Percentiles rank a stretch among this genome's conserved stretches.
Conservation (phyloP, 2,329 filamentous ascomycete genomes). For the Immersiporthe knoxdaviesiana region DNA sequence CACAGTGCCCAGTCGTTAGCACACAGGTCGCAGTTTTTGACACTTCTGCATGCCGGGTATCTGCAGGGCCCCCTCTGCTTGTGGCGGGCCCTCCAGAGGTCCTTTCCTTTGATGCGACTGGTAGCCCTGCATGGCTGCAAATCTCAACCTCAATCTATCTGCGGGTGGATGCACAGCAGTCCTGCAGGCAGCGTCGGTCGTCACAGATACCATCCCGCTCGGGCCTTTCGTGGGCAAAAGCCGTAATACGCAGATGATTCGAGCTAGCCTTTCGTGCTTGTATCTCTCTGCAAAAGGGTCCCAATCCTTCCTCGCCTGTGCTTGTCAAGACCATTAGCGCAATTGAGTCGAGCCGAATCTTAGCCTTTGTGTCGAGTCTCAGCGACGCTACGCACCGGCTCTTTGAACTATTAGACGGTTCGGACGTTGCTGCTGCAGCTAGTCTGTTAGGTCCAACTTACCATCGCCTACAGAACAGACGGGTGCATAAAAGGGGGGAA, state of each 20-base stretch:
- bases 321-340: conserved; percentile 18
- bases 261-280: neutral
- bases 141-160: neutral
- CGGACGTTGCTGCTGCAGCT: conserved; percentile 4
- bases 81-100: neutral
- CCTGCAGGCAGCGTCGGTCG: neutral
- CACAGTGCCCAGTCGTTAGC: conserved; percentile 16
- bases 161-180: neutral
- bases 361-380: conserved; percentile 2
- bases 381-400: conserved; percentile 18
- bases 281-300: neutral
- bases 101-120: neutral
- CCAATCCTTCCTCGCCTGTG: conserved; percentile 1
- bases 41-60: neutral
- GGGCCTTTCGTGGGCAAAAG: neutral
- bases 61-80: neutral
- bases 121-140: neutral
- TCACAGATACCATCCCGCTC: neutral
- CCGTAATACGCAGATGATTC: conserved; percentile 8
- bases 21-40: neutral
- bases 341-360: conserved; percentile 7
- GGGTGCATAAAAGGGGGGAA: neutral
- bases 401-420: conserved; percentile 25
- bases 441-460: conserved; percentile 8
- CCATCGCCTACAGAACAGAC: neutral